Evolutionary conservation across 2,329 filamentous ascomycete genomes (phyloP), one percentile per base, ranked within the genome.

Genomic region (Paecilomyces variotii): DNA sequence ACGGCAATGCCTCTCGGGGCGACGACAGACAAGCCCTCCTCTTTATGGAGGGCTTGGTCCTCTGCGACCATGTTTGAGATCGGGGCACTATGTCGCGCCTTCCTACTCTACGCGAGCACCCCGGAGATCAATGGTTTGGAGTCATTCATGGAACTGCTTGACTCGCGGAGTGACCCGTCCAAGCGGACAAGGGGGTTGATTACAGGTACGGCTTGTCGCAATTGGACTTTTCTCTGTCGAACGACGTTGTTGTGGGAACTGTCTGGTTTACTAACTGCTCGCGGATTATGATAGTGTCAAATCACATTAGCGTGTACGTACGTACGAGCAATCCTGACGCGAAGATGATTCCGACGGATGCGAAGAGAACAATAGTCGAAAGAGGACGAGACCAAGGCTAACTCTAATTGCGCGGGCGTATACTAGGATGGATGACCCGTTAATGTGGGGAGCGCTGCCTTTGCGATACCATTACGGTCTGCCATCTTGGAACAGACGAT

Each of bases 381-480:
- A 54, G 30, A 56, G 58, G 54, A 61, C 61, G 57, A 64, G 64
- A 62, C 35, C 35, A 55, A 54, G 59, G 62, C 69, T 72, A 68
- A 69, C 69, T 59, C 57, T 62, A 59, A 63, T 62, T 63, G 61
- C 59, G 58, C 65, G 58, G 56, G 62, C 63, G 55, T 27, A 56
- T 56, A 65, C 63, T 72, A 97, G 93, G 60, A 78, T 97, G 66
- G 94, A 99, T 75, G 94, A 99, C 76, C 94, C 94, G 27, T 77
- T 97, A 59, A 86, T 97, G 65, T 99, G 93, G 93, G 94, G 93
- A 19, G 84, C 91, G 35, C 78, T 99, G 3, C 94, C 94, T 0
- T 73, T 90, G 53, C 81, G 83, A 55, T 90, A 94, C 69, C 78
- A 84, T 63, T 85, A 89, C 68, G 84, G 87, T 60, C 84, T 89